Base-by-base conservation (phyloP, 1,284 basidiomycete species). In the Ganoderma lingzhi region DNA sequence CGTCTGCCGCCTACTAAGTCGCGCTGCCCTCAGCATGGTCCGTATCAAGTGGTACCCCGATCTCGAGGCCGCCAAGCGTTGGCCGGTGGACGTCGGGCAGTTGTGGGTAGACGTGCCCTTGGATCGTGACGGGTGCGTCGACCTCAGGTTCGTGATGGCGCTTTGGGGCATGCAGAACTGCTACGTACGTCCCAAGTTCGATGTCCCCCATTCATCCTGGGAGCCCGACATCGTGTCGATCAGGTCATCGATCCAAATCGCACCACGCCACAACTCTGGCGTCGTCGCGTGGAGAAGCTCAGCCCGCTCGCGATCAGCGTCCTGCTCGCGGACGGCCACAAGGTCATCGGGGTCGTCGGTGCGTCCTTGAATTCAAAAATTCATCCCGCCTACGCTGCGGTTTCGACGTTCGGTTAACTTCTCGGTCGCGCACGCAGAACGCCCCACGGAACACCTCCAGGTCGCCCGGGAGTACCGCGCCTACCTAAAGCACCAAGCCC, bases 151-250 rank as follows among this genome's bases (percentile, higher is more conserved):
- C 2, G 61, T 67, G n/a, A 67, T 55, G 58, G 56, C n/a, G 0
- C 10, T 53, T 8, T 72, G 70, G 69, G 72, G 72, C 1, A 67
- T 74, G 70, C 63, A 74, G 51, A 74, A 74, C 62, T 67, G 69
- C 69, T 70, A 64, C 45, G 72, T 74, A 45, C 32, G 72, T 63
- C 6, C 6, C 4, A 23, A 2, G 30, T 2, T 14, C 14, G 60
- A 28, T 28, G 28, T 10, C 12, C 8, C 19, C 3, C 12, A 48
- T 10, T 14, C 23, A 28, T 28, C 3, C 3, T 28, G 23, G 2
- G 48, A 51, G 48, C 23, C 12, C 23, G 23, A 51, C 10, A 28
- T 28, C 23, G 17, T 28, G 28, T 32, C 14, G 19, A 30, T n/a
- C 51, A 71, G 72, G 64, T 68, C 23, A 44, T 73, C 39, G 62